Evolutionary conservation across 1,284 basidiomycete species (phyloP), one percentile per base, ranked within the genome.

Genomic region (Sanghuangporus weigelae): DNA sequence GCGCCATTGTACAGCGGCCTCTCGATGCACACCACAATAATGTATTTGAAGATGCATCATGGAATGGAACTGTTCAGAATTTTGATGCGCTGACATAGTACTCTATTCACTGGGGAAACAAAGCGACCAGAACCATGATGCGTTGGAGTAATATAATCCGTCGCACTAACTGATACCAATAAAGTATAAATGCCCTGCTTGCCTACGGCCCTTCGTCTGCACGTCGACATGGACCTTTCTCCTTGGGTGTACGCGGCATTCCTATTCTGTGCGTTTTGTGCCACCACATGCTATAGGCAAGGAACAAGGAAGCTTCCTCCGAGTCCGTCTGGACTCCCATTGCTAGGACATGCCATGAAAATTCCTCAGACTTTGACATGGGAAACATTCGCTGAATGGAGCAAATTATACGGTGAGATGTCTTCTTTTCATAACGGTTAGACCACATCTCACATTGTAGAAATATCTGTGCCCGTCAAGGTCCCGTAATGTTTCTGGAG

Each of bases 301-400:
- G 21, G 16, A n/a, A 19, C 8, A 19, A 46, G 16, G 7, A 51
- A 7, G 36, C 40, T 57, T 19, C 74, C 75, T 8, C 74, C 73
- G 2, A 72, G 74, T 35, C 75, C 74, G 1, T 69, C 44, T n/a
- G 66, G 69, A 16, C 66, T 74, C 21, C 73, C 71, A 48, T 46
- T 75, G 2, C 71, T 76, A 12, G 74, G 74, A 31, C 76, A 76
- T 62, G 42, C 76, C 19, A 39, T 65, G 16, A 71, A 71, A 40
- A 50, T 76, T 40, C 74, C 74, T 2, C 56, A 68, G 62, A 68
- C 68, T 39, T 59, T 71, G 19, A 70, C 75, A 53, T 71, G 72
- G 49, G 60, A 54, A 23, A 71, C 70, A 3, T 75, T 73, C 65
- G 69, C 75, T 21, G 55, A 65, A 19, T 74, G 73, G 74, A 71